Base-by-base conservation (phyloP, 768 basidiomycete species). In the Terana coerulea region DNA sequence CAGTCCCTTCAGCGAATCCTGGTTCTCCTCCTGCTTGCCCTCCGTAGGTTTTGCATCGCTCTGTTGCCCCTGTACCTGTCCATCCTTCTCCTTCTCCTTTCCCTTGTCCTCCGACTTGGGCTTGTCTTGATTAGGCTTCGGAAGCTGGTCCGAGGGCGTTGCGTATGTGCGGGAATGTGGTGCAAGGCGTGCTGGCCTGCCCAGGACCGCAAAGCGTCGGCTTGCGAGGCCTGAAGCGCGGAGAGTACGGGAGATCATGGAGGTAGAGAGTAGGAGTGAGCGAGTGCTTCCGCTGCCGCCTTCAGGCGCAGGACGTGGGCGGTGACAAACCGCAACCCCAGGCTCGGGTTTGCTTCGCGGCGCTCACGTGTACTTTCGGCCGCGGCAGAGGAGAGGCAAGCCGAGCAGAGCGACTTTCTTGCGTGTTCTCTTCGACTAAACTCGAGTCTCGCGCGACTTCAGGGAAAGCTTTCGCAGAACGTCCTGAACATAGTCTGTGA, bases 201-300 rank as follows among this genome's bases (percentile, higher is more conserved):
- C 50, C 50, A 73, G 54, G 29, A 72, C 61, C 43, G 71, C 58
- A 54, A 73, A 64, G 26, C 72, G 75, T 46, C 63, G 65, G 53
- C 74, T 72, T 47, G 75, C 66, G 57, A 77, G 69, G 49, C 72
- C 70, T 3, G 72, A 72, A 49, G 77, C 76, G 64, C 81, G 80
- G 47, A 85, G 64, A 25, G 83, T 78, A 57, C 83, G 83, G 56
- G 79, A 76, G 57, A 88, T 76, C 86, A 88, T 86, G 62, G 62
- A 58, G 47, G 64, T 54, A 12, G 51, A 43, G 63, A 31, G 51
- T 31, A 45, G 44, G 54, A 47, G 51, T 15, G 31, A 22, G 14
- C 33, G n/a, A 10, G 33, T 10, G 33, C 17, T 35, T 39, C 22
- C 43, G 37, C 25, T 24, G 14, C 44, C 15, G 42, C 43, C 40